Base-by-base conservation (phyloP, 768 basidiomycete species). In the Sporobolomyces phaffii region DNA sequence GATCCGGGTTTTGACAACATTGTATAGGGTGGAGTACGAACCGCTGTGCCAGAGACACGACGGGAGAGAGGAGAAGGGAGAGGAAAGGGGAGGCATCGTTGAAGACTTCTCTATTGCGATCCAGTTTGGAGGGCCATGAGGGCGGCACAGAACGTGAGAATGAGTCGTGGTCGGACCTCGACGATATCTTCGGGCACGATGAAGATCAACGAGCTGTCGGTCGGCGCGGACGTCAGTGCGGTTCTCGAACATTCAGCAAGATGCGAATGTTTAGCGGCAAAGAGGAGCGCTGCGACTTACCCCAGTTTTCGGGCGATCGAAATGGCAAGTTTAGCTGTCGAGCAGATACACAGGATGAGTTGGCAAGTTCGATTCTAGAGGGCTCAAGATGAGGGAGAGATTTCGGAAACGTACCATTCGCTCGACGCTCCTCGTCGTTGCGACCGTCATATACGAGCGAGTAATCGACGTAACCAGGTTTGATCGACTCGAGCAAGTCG, bases 171-270 rank as follows among this genome's bases (percentile, higher is more conserved):
- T 47, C 94, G 86, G 66, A 97, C 84, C 77, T 97, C 93, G 40
- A 98, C 91, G 73, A 97, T 92, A 54, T 92, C 92, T 76, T 98
- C 94, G 0, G 94, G 92, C 0, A 97, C 94, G 64, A 98, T 80
- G 83, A 97, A 97, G 74, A 97, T 97, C 73, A 96, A 78, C 7
- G 90, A 90, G 60, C 66, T 68, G 91, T n/a, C n/a, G n/a, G n/a
- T 90, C 28, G 48, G 56, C 10, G 11, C 15, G 41, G 26, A 44
- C 28, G n/a, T n/a, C n/a, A n/a, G n/a, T n/a, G n/a, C n/a, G n/a
- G n/a, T n/a, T n/a, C n/a, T n/a, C n/a, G n/a, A n/a, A n/a, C n/a
- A n/a, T n/a, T n/a, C n/a, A n/a, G n/a, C n/a, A n/a, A n/a, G n/a
- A n/a, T n/a, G n/a, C n/a, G n/a, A n/a, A n/a, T n/a, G n/a, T n/a